Evolutionary conservation across 2,329 filamentous ascomycete species (phyloP).

Genomic region (Allantophomopsis lycopodina): DNA sequence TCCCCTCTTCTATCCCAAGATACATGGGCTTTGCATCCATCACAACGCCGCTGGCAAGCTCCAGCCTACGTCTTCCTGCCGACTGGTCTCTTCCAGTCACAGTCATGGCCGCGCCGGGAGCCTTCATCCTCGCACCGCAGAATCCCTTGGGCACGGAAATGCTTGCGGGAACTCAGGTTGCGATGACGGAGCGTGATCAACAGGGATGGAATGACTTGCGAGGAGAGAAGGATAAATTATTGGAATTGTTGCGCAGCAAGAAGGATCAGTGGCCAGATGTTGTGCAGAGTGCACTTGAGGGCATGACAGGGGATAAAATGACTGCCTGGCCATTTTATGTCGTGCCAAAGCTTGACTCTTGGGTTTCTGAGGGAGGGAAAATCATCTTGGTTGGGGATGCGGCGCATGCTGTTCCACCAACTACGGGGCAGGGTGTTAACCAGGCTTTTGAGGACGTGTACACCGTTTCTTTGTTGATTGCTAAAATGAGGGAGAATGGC

Average conservation of each 20-base stretch:
- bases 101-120: conserved; percentile 18
- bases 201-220: conserved; percentile 26
- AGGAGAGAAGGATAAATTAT: conserved; percentile 19
- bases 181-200: conserved; percentile 21
- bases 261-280: conserved; percentile 22
- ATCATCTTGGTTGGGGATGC: conserved; percentile 60
- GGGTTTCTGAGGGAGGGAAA: conserved; percentile 18
- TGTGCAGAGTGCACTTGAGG: conserved; percentile 22
- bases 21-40: conserved; percentile 34
- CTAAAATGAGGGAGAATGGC: conserved; percentile 11
- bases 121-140: conserved; percentile 36
- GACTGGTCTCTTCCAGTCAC: conserved; percentile 9
- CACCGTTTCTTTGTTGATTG: neutral
- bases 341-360: conserved; percentile 26
- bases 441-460: neutral
- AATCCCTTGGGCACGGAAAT: conserved; percentile 31
- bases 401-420: conserved; percentile 62
- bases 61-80: conserved; percentile 8
- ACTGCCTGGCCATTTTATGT: conserved; percentile 31
- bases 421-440: neutral
- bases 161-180: conserved; percentile 30
- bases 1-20: conserved; percentile 22
- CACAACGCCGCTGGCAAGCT: conserved; percentile 10
- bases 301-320: conserved; percentile 20
- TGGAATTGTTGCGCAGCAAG: conserved; percentile 18